phyloP scores from a whole-genome alignment of 352 stramenopile species.

The Globisporangium mamillatum region DNA sequence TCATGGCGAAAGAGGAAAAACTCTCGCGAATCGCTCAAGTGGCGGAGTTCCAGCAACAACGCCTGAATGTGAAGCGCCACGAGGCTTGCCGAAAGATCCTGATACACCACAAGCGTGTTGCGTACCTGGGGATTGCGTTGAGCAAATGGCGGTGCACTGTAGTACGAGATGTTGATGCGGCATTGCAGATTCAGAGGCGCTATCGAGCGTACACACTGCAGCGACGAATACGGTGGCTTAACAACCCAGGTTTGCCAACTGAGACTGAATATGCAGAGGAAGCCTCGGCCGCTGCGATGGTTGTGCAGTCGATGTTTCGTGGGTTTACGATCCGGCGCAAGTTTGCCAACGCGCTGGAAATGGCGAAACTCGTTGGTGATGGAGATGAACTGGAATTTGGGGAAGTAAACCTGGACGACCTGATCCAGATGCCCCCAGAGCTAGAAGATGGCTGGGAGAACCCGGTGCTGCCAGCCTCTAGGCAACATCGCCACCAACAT shows the following conservation, averaged over 20 bases:
- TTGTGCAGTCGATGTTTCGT: conserved; percentile 68
- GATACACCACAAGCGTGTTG: not conserved
- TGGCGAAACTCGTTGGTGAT: conserved; percentile 34
- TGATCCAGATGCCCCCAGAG: conserved; percentile 53
- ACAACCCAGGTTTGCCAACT: not conserved
- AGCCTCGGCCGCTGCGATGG: conserved; percentile 30
- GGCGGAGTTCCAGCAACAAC: conserved; percentile 4
- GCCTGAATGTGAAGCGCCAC: not conserved
- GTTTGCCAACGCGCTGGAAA: conserved; percentile 54
- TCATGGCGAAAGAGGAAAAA: conserved; percentile 17
- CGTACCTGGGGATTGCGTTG: conserved; percentile 5
- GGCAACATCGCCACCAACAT: not conserved
- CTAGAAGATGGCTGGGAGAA: conserved; percentile 60
- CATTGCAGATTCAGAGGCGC: conserved; percentile 4
- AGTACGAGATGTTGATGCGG: not conserved
- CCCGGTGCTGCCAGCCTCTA: conserved; percentile 28
- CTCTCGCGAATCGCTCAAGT: conserved; percentile 6
- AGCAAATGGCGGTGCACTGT: not conserved
- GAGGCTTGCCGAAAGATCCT: not conserved
- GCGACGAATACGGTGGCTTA: not conserved
- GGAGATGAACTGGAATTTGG: conserved; percentile 29
- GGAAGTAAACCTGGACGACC: conserved; percentile 55
- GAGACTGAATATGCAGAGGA: conserved; percentile 8
- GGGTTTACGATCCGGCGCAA: conserved; percentile 66
- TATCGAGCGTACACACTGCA: not conserved